Evolutionary conservation across 345 rosid species (phyloP).

Genomic region (Mallotus nudiflorus): DNA sequence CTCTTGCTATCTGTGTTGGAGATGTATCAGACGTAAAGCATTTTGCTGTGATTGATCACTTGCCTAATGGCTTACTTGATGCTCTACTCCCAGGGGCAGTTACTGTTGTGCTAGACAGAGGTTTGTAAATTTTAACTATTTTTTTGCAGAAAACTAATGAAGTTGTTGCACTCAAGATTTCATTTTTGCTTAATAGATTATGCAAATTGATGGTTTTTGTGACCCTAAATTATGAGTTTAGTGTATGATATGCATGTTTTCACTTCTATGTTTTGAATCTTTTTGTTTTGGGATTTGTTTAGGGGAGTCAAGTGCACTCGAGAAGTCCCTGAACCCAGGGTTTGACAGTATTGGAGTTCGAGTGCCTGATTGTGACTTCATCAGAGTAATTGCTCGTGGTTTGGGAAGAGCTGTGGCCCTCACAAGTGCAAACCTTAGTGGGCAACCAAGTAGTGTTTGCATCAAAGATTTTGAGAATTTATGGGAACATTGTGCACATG

Average conservation of each 20-base stretch:
- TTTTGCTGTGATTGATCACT: slow-evolving; percentile 64
- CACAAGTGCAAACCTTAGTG: slow-evolving; percentile 89
- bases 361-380: slow-evolving; percentile 75
- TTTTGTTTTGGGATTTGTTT: slow-evolving; percentile 22
- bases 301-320: slow-evolving; percentile 84
- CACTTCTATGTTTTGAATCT: slow-evolving; percentile 4
- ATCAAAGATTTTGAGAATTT: slow-evolving; percentile 72
- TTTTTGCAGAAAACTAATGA: neutral
- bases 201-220: slow-evolving; percentile 4
- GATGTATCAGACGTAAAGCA: slow-evolving; percentile 76
- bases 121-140: slow-evolving; percentile 39
- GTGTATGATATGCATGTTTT: neutral
- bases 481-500: slow-evolving; percentile 82
- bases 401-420: slow-evolving; percentile 81
- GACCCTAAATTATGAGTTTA: neutral
- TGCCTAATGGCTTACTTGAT: slow-evolving; percentile 73
- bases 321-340: slow-evolving; percentile 84
- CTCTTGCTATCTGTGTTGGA: slow-evolving; percentile 83
- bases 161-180: neutral
- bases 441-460: slow-evolving; percentile 76
- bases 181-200: neutral
- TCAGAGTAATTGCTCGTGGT: slow-evolving; percentile 65
- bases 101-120: slow-evolving; percentile 73
- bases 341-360: slow-evolving; percentile 74
- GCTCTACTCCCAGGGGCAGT: slow-evolving; percentile 91